Conservation (phyloP, 495 filamentous ascomycete species). For the Sporormia fimetaria region DNA sequence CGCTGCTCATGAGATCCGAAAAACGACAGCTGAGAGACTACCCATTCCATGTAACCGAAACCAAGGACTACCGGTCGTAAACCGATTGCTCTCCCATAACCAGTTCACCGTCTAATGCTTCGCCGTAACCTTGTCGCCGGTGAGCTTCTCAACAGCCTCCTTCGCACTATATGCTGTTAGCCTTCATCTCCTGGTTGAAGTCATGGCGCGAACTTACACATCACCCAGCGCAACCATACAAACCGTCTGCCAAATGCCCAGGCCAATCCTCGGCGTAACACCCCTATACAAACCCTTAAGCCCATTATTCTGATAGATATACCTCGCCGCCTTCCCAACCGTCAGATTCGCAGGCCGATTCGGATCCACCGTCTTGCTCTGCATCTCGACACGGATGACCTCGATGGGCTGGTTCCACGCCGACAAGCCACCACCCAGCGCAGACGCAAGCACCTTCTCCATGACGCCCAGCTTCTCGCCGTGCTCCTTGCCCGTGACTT, state of each 20-base stretch:
- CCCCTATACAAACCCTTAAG: slow-evolving; percentile 91
- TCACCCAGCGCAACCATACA: slow-evolving; percentile 99
- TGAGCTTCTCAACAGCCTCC: slow-evolving; percentile 92
- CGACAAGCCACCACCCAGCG: slow-evolving; percentile 81
- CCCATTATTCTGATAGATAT: slow-evolving; percentile 85
- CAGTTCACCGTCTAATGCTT: slow-evolving; percentile 79
- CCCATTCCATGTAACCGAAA: no score
- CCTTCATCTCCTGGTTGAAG: slow-evolving; percentile 23
- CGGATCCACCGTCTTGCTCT: slow-evolving; percentile 94
- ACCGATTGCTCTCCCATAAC: no score
- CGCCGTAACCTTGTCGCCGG: slow-evolving; percentile 84
- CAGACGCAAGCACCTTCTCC: slow-evolving; percentile 85
- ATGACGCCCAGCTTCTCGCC: slow-evolving; percentile 58
- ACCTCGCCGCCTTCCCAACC: slow-evolving; percentile 80
- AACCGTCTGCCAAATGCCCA: slow-evolving; percentile 98
- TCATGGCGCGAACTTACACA: slow-evolving; percentile 55
- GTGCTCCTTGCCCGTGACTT: slow-evolving; percentile 66
- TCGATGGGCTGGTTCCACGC: slow-evolving; percentile 99
- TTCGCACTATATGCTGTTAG: slow-evolving; percentile 68
- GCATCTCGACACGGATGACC: slow-evolving; percentile 99
- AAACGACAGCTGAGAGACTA: no score
- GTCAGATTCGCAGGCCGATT: slow-evolving; percentile 98
- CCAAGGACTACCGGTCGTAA: no score
- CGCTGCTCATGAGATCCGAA: no score
- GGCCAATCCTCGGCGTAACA: slow-evolving; percentile 83